Percentiles rank a stretch among this genome's conserved stretches.
These are phyloP conservation scores for Globisporangium acanthophoron DNA, from an alignment of 352 stramenopile species.

Conservation along the genomic window DNA sequence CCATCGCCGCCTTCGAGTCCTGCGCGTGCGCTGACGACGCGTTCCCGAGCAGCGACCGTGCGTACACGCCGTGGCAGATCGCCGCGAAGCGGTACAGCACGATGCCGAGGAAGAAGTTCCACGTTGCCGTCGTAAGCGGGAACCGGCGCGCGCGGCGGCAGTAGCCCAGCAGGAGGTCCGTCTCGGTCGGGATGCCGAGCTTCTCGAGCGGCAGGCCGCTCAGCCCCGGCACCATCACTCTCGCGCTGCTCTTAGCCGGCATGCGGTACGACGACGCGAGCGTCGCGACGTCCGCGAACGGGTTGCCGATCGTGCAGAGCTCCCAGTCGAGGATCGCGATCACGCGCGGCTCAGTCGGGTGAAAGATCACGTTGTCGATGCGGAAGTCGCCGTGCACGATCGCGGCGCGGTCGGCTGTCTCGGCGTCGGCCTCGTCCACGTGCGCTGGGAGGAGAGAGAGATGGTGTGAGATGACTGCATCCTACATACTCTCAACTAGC, in stretches of 20 bases:
- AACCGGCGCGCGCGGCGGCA: conserved; percentile 46
- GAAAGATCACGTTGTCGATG: conserved; percentile 86
- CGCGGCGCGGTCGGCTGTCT: conserved; percentile 26
- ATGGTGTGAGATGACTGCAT: too few relatives aligned
- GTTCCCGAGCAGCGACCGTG: conserved; percentile 65
- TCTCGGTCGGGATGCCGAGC: conserved; percentile 59
- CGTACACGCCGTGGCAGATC: conserved; percentile 80
- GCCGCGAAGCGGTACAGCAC: conserved; percentile 72
- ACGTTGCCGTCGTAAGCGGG: conserved; percentile 43
- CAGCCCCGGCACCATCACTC: conserved; percentile 51
- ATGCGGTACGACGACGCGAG: conserved; percentile 50
- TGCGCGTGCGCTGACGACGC: conserved; percentile 74
- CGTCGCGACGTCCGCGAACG: conserved; percentile 75
- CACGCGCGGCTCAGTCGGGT: conserved; percentile 77
- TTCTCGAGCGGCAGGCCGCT: conserved; percentile 34
- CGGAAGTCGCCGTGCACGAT: conserved; percentile 88
- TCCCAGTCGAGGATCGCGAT: conserved; percentile 87
- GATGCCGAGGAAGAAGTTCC: conserved; percentile 74
- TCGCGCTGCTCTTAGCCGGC: conserved; percentile 28
- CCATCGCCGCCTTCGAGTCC: conserved; percentile 61
- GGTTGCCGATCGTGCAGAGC: conserved; percentile 82
- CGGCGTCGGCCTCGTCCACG: conserved; percentile 41
- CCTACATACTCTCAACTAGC: not conserved
- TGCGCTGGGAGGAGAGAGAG: conserved; percentile 5
- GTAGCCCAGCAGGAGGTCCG: conserved; percentile 54